phyloP scores from a whole-genome alignment of 176 grass and related monocot species.

The Triticum monococcum region DNA sequence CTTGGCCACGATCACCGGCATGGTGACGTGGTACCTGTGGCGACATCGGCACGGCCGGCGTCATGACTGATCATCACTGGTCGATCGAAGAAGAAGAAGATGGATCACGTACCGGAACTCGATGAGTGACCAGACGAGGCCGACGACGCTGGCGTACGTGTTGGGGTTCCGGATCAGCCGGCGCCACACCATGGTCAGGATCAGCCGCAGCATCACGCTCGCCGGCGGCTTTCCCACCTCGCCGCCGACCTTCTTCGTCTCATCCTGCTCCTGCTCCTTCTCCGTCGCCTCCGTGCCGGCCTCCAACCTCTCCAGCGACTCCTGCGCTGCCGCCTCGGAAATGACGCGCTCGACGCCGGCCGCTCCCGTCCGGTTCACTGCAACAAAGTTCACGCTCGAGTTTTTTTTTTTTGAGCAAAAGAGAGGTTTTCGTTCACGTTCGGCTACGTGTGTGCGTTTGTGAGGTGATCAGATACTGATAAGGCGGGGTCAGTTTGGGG shows the following conservation, averaged over 20 bases:
- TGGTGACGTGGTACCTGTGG: constrained; percentile 65
- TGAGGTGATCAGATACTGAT: neutral
- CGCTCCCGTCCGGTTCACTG: neutral
- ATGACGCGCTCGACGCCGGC: constrained; percentile 34
- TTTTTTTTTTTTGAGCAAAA: too few species aligned
- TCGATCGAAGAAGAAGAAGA: neutral
- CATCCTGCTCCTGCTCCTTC: constrained; percentile 39
- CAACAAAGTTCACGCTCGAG: neutral
- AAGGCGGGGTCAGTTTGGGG: neutral
- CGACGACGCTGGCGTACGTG: constrained; percentile 88
- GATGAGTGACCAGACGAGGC: constrained; percentile 81
- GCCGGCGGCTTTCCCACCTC: constrained; percentile 38
- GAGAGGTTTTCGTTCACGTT: too few species aligned
- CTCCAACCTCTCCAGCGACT: constrained; percentile 56
- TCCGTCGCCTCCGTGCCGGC: constrained; percentile 30
- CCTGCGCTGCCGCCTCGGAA: constrained; percentile 22
- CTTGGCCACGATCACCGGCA: constrained; percentile 70
- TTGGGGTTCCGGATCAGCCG: constrained; percentile 90
- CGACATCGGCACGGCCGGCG: neutral
- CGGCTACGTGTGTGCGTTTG: too few species aligned
- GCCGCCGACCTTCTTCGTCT: neutral
- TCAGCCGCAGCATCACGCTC: constrained; percentile 76
- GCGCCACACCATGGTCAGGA: constrained; percentile 93
- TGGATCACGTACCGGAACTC: constrained; percentile 57
- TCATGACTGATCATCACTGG: neutral